These are phyloP conservation scores for Colletotrichum agaves DNA, from an alignment of 2,329 filamentous ascomycete genomes.

Conservation along the genomic window DNA sequence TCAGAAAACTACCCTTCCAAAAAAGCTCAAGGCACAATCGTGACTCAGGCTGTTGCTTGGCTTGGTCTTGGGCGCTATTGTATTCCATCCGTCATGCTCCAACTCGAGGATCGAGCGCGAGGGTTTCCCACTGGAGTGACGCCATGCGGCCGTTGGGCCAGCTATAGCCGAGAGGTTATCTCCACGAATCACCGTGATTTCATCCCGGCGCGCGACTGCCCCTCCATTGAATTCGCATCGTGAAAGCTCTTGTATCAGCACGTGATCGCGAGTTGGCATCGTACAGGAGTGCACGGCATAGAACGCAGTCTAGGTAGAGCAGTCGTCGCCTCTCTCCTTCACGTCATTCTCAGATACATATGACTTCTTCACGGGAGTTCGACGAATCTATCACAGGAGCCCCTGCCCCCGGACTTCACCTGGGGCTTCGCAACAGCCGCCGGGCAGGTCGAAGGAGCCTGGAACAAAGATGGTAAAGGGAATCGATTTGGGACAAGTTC, in stretches of 20 bases:
- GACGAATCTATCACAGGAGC: constrained; percentile 43
- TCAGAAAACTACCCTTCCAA: too few species aligned
- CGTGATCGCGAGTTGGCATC: constrained; percentile 13
- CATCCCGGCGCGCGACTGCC: constrained; percentile 24
- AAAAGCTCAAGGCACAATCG: too few species aligned
- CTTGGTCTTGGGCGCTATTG: too few species aligned
- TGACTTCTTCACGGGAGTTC: constrained; percentile 40
- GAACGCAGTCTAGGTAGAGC: background rate
- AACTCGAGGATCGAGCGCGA: background rate
- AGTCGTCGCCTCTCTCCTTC: background rate
- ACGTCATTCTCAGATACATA: constrained; percentile 10
- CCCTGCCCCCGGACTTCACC: constrained; percentile 48
- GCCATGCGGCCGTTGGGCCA: constrained; percentile 17
- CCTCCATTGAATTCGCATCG: constrained; percentile 12
- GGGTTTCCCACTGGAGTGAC: background rate
- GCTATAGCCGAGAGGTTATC: constrained; percentile 10
- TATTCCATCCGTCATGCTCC: too few species aligned
- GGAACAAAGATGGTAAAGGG: constrained; percentile 53
- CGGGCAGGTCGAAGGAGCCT: constrained; percentile 54
- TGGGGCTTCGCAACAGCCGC: constrained; percentile 56
- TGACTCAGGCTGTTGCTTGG: too few species aligned
- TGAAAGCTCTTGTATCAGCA: constrained; percentile 1
- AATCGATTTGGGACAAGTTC: constrained; percentile 54
- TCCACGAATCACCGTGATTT: constrained; percentile 27
- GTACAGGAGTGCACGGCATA: background rate